Evolutionary conservation across 441 rosid species (phyloP), one percentile per base, ranked within the genome.

Genomic region (Manihot esculenta): DNA sequence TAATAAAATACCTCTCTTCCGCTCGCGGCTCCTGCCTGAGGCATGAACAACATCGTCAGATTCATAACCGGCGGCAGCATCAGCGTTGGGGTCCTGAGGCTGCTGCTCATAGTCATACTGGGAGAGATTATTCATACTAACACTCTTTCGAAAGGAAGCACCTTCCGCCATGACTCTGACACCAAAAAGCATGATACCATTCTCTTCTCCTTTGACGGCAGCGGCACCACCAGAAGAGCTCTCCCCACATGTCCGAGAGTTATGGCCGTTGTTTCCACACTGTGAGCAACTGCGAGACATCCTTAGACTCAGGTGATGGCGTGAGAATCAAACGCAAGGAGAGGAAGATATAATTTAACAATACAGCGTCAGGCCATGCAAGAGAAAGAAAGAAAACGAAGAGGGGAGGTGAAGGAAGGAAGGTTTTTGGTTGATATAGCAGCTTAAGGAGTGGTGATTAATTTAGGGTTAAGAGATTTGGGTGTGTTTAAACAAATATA

Each of bases 1-100:
- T 38, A 60, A 44, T 0, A 5, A 48, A 67, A 51, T 53, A 87
- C 93, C 93, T 84, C 93, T 78, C 70, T 90, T 93, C 58, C 95
- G 94, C 66, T 89, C 97, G 49, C 97, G 91, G 76, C 77, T 77
- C 54, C 93, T 75, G 12, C 76, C 98, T 57, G 95, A 83, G 51
- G 92, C 87, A 74, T 93, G 97, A 66, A 89, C 83, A 76, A 92
- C 93, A 66, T 90, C 97, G 64, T 90, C 98, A 14, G 98, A 93
- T 74, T 83, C 97, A 45, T 93, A 93, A 5, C 93, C 98, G 1
- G 85, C 85, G 45, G 70, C 86, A 12, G 66, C 82, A 53, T 80
- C 87, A 9, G 86, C 72, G 74, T 73, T 82, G 12, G 81, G 62
- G 27, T 87, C 88, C 17, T 77, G 89, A 27, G 77, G 72, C 66